Conservation (phyloP, 257 asterid species). For the Solanum piurae region DNA sequence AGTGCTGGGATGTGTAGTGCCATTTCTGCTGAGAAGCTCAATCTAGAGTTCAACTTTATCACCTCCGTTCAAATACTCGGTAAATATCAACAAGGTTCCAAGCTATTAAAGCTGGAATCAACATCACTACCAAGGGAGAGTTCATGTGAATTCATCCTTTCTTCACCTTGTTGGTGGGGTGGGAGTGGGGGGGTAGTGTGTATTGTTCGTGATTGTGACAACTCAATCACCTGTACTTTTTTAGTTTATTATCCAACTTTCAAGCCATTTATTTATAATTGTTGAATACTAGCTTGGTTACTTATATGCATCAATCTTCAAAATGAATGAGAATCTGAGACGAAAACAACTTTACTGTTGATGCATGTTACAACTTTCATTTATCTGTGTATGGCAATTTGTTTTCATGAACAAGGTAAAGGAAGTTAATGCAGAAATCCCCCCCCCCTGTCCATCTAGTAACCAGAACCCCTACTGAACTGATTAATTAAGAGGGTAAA, state of each 20-base stretch:
- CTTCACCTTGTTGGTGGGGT: background rate
- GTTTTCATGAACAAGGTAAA: background rate
- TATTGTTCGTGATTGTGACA: background rate
- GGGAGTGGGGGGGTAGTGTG: background rate
- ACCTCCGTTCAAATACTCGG: background rate
- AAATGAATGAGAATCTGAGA: background rate
- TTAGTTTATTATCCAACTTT: background rate
- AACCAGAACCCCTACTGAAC: background rate
- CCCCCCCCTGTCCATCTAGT: too few species aligned
- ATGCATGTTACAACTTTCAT: background rate
- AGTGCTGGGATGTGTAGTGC: slow-evolving; percentile 1
- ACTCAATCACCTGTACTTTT: background rate
- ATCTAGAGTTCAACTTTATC: background rate
- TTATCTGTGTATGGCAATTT: background rate
- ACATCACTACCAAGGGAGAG: background rate
- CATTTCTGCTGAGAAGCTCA: background rate
- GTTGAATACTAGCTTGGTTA: background rate
- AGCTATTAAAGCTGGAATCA: background rate
- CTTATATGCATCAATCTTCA: background rate
- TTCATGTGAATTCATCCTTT: background rate
- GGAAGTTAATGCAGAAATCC: background rate
- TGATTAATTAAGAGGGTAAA: background rate
- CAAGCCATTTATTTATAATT: background rate
- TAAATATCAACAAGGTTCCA: background rate
- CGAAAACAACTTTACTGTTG: background rate